These are phyloP conservation scores for Fusarium nurragi DNA, from an alignment of 2,329 filamentous ascomycete genomes.

Conservation along the genomic window DNA sequence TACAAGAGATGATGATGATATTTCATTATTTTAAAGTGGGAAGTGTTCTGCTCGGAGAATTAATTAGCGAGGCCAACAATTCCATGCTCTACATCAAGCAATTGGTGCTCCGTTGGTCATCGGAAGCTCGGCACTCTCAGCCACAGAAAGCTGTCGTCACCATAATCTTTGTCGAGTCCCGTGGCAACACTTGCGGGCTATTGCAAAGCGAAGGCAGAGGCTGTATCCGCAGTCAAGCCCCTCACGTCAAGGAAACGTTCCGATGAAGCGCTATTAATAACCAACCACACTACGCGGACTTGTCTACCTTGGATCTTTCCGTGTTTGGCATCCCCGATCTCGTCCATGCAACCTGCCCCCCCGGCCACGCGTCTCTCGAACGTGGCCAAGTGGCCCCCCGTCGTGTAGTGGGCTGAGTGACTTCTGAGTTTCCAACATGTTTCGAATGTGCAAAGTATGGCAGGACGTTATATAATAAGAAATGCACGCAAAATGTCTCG, in stretches of 20 bases:
- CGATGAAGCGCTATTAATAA: no score
- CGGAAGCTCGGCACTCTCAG: conserved; percentile 28
- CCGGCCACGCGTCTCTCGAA: conserved; percentile 16
- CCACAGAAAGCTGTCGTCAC: conserved; percentile 27
- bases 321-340: no score
- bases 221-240: no score
- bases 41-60: background rate
- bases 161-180: background rate
- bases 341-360: no score
- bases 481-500: no score
- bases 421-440: conserved; percentile 7
- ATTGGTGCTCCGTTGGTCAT: background rate
- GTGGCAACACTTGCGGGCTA: background rate
- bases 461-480: no score
- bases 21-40: background rate
- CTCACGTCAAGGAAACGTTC: no score
- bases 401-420: background rate
- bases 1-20: no score
- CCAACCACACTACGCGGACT: background rate
- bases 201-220: no score
- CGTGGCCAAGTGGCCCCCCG: background rate
- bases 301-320: background rate
- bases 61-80: background rate
- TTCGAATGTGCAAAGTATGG: conserved; percentile 15
- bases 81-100: background rate